Percentiles rank a stretch among this genome's conserved stretches.
These are phyloP conservation scores for Picea sitchensis DNA, from an alignment of 75 land plant species.

Conservation along the genomic window DNA sequence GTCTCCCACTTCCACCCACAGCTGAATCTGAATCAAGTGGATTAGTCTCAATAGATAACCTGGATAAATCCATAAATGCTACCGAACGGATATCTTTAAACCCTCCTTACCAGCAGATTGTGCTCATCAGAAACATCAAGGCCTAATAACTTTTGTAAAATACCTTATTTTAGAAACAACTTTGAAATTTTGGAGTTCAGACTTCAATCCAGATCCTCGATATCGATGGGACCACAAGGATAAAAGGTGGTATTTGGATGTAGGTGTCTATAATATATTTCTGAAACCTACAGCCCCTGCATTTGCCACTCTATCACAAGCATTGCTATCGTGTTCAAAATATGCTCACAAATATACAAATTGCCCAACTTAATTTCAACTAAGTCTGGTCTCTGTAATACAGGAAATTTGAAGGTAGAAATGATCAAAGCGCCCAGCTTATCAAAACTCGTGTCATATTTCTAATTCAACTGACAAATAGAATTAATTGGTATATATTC, in stretches of 20 bases:
- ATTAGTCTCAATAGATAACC: background rate
- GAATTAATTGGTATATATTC: background rate
- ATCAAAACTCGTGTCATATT: background rate
- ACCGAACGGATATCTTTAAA: background rate
- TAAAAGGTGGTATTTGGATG: background rate
- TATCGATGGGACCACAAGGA: background rate
- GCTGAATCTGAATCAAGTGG: background rate
- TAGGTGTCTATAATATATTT: background rate
- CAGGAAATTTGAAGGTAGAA: too few relatives aligned
- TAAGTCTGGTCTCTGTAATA: too few relatives aligned
- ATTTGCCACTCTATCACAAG: background rate
- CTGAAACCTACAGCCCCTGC: too few relatives aligned
- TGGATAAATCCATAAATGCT: background rate
- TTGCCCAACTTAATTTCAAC: background rate
- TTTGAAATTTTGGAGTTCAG: background rate
- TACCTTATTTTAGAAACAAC: background rate
- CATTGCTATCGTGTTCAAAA: background rate
- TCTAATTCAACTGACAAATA: background rate
- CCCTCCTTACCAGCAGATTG: slow-evolving; percentile 1
- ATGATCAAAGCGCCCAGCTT: background rate
- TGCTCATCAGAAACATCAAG: background rate
- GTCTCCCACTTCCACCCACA: background rate
- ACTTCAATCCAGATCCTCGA: background rate
- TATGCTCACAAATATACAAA: background rate
- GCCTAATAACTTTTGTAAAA: background rate